phyloP scores from a whole-genome alignment of 140 eudicot genomes.

The Cichorium intybus region DNA sequence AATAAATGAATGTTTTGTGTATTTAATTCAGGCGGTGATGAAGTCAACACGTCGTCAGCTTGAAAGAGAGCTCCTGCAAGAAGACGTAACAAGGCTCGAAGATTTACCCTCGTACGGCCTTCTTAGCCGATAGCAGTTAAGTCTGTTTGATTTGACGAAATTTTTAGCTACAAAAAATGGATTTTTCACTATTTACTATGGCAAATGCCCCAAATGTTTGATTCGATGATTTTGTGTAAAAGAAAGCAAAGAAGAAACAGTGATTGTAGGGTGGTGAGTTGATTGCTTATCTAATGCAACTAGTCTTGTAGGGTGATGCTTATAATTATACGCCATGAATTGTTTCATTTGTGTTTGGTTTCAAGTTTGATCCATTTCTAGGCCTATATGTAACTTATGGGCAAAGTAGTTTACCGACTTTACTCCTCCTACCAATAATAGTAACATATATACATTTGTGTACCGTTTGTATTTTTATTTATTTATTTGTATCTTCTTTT shows the following conservation, averaged over 20 bases:
- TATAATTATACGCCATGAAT: constrained; percentile 22
- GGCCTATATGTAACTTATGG: not conserved
- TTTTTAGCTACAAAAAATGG: constrained; percentile 15
- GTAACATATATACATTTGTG: too few species aligned
- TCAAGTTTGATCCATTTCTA: constrained; percentile 1
- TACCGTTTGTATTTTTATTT: too few species aligned
- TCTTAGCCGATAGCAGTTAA: constrained; percentile 53
- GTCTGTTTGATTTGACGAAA: constrained; percentile 21
- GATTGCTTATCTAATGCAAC: constrained; percentile 23
- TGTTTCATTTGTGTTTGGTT: constrained; percentile 5
- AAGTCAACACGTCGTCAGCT: constrained; percentile 96
- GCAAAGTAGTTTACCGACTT: not conserved
- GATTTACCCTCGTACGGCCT: constrained; percentile 89
- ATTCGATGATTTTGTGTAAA: constrained; percentile 9
- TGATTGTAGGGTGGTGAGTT: constrained; percentile 10
- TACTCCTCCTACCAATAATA: not conserved
- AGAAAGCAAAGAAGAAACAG: constrained; percentile 17
- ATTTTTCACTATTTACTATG: constrained; percentile 26
- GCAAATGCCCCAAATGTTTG: constrained; percentile 14
- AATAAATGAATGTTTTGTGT: not conserved
- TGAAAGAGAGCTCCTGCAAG: constrained; percentile 89
- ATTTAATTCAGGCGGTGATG: constrained; percentile 72
- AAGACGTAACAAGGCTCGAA: constrained; percentile 77
- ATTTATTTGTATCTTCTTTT: too few species aligned
- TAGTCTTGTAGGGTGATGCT: constrained; percentile 26